Base-by-base conservation (phyloP, 2,329 filamentous ascomycete genomes). In the Uncinocarpus reesii region DNA sequence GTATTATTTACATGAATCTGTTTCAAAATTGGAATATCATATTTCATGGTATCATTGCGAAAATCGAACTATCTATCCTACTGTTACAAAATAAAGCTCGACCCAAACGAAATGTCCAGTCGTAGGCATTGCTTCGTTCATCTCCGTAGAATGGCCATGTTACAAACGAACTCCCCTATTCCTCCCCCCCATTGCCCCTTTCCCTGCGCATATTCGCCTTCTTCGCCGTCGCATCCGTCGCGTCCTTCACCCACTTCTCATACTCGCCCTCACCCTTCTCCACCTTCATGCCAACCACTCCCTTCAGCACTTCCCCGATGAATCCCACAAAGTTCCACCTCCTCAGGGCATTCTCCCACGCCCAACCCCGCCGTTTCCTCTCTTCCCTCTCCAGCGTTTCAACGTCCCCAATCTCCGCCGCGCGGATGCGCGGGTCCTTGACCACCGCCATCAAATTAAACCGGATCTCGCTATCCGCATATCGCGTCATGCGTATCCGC, bases 311-410 rank as follows among this genome's bases (percentile, higher is more conserved):
- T 71, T 95, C 88, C 10, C 86, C 88, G 2, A 90, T 84, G 60
- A 98, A 95, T 0, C 88, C 90, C 0, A 98, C 86, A 71, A 98
- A 98, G 67, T 98, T 98, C 67, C 95, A 90, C 58, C 85, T 74
- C 52, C 92, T 72, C 60, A 98, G 72, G 8, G 88, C 84, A 67
- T 98, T 98, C 75, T 98, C 92, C 75, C 92, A 95, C 62, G 81
- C 77, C 92, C 92, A 98, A 55, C 82, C 84, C 50, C 75, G 75
- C 45, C 92, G 76, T 78, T 94, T 95, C 61, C 78, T 75, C 70
- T 90, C 79, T 74, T 96, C 89, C 47, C 82, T 74, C 55, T 79
- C 80, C 56, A 96, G 67, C 65, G 81, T 72, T 62, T 95, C 89
- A 36, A 70, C 63, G 67, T 98, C 92, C 38, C 89, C 89, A 55